Conservation (phyloP, 2,329 filamentous ascomycete genomes). For the Arthrobotrys entomopaga region DNA sequence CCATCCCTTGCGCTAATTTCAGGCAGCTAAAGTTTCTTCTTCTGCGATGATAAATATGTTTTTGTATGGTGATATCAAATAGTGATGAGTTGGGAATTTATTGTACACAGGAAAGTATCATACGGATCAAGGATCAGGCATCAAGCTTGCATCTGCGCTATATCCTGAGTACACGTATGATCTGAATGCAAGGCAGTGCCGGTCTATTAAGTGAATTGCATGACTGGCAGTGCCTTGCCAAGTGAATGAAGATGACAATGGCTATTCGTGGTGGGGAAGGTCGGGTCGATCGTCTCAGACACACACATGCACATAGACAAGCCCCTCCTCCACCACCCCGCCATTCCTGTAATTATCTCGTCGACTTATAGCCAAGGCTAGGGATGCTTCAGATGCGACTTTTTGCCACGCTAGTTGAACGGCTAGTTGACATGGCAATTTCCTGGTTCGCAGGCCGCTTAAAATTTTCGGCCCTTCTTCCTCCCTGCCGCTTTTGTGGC, state of each 20-base stretch:
- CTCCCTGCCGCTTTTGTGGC: constrained; percentile 58
- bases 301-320: too few relatives aligned
- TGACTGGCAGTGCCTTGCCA: neutral
- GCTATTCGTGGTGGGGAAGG: neutral
- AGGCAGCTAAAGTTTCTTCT: neutral
- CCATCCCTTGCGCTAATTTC: constrained; percentile 2
- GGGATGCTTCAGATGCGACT: neutral
- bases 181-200: neutral
- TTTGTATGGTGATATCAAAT: constrained; percentile 16
- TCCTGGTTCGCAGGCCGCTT: neutral
- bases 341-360: neutral
- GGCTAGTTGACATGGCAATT: constrained; percentile 3
- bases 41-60: neutral
- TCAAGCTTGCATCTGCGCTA: neutral
- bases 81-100: constrained; percentile 7
- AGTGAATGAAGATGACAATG: constrained; percentile 11
- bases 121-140: constrained; percentile 14
- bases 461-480: constrained; percentile 58
- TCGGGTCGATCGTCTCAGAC: neutral
- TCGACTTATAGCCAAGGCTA: neutral
- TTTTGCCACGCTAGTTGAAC: constrained; percentile 6
- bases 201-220: neutral
- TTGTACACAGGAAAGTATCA: constrained; percentile 15
- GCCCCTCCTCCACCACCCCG: neutral
- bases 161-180: neutral